Evolutionary conservation across 2,329 filamentous ascomycete species (phyloP).

Genomic region (Fusarium anguioides): DNA sequence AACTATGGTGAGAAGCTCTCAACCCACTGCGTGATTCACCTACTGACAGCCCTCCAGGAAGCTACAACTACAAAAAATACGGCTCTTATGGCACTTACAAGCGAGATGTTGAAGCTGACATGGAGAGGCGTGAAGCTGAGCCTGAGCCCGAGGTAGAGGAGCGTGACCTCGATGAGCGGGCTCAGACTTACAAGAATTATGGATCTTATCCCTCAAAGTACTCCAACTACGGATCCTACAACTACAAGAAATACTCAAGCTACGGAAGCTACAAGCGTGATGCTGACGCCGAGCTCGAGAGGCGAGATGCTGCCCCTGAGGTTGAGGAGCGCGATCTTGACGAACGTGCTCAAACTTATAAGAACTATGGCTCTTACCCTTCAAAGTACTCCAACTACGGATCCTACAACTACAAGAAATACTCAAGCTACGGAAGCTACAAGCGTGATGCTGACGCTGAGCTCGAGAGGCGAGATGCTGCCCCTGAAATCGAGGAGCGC

Average conservation of each 20-base stretch:
- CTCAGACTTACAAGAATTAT: slow-evolving; percentile 15
- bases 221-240: slow-evolving; percentile 13
- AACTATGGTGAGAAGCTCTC: slow-evolving; percentile 2
- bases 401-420: slow-evolving; percentile 29
- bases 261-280: slow-evolving; percentile 28
- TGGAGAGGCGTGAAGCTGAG: not conserved
- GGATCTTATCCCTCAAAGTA: not conserved
- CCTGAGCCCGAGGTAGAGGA: no score
- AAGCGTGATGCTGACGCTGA: not conserved
- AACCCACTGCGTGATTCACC: not conserved
- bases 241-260: slow-evolving; percentile 25
- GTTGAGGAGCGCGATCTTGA: not conserved
- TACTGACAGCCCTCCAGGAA: not conserved
- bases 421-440: slow-evolving; percentile 16
- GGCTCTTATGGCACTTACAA: slow-evolving; percentile 15
- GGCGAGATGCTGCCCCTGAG: slow-evolving; percentile 5
- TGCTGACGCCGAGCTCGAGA: not conserved
- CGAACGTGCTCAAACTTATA: not conserved
- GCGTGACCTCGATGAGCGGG: not conserved
- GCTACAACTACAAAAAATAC: slow-evolving; percentile 30
- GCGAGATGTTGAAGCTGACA: slow-evolving; percentile 7
- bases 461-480: not conserved
- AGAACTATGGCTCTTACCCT: no score
- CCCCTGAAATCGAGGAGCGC: not conserved
- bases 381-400: not conserved